Evolutionary conservation across 306 rosid species (phyloP), one percentile per base, ranked within the genome.

Genomic region (Quercus parvula): DNA sequence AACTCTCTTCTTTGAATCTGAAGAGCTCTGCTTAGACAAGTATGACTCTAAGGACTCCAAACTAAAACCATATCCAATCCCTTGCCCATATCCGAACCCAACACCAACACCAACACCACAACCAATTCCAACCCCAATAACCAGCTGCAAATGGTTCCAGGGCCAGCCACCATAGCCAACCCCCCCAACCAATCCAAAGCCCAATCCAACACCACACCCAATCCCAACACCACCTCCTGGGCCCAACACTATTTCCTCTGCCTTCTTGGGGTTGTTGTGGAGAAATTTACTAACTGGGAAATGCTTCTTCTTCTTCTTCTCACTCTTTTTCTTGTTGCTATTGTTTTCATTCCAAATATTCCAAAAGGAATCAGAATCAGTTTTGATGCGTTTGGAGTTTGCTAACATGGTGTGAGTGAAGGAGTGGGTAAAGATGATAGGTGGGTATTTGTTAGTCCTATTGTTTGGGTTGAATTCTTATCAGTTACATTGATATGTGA

Each of bases 151-250:
- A 12, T 81, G 71, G 79, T 86, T 86, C 77, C 82, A 86, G 0
- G 84, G 87, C 75, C 68, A 78, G 1, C 79, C 84, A n/a, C 85
- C 87, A 4, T 15, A 27, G 0, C 89, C 89, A 7, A 86, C 19
- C 22, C 87, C 85, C 66, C 89, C 89, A 11, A 84, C 79, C 79
- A 86, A 75, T 69, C 87, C 89, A 2, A 86, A 75, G 8, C 87
- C 87, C 30, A 86, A 13, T 20, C 89, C 89, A 0, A 84, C 87
- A 1, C 89, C 89, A 58, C 89, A 86, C 0, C 89, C 89, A 4
- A 86, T n/a, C 4, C 89, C 89, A 30, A 81, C 87, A 35, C 89
- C 87, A 12, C 81, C 79, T 46, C 85, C 89, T 18, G 89, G 89
- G 52, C 87, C 85, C 79, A 81, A 31, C 69, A 81, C 55, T n/a